Evolutionary conservation across 495 filamentous ascomycete species (phyloP).

Genomic region (Xylaria curta): DNA sequence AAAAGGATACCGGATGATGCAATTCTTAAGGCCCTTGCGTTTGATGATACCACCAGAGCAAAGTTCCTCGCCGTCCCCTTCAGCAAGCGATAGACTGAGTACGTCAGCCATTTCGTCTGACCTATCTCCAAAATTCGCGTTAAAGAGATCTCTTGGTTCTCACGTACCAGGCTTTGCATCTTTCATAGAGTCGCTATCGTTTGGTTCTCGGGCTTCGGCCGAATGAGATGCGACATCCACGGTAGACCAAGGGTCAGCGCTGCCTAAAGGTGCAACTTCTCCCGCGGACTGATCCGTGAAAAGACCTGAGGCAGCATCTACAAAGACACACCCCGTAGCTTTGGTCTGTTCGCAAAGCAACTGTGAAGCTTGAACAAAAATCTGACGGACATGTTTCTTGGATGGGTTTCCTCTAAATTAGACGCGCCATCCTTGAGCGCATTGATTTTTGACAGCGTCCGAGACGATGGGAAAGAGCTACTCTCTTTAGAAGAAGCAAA

Average conservation of each 20-base stretch:
- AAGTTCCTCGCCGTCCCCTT: not conserved
- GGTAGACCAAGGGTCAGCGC: not conserved
- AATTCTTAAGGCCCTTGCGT: not conserved
- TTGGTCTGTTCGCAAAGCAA: constrained; percentile 33
- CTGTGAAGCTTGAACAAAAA: constrained; percentile 34
- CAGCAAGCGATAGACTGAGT: not conserved
- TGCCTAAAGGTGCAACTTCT: not conserved
- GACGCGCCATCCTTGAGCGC: not conserved
- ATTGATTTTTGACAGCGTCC: not conserved
- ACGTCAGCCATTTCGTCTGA: not conserved
- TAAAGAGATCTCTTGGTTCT: not conserved
- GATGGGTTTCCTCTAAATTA: constrained; percentile 1
- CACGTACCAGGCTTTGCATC: not conserved
- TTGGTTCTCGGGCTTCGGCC: not conserved
- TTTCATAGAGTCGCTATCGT: not conserved
- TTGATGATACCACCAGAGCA: not conserved
- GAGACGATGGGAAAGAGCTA: not conserved
- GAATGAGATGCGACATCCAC: not conserved
- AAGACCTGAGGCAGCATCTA: constrained; percentile 29
- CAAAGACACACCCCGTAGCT: constrained; percentile 33
- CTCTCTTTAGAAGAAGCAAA: constrained; percentile 1
- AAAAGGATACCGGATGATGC: not conserved
- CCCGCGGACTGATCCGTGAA: constrained; percentile 15
- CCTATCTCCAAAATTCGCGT: not conserved
- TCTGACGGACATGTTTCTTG: constrained; percentile 27